Evolutionary conservation across 208 protist species (phyloP), one percentile per base, ranked within the genome.

Genomic region (Trichomonas tenax): DNA sequence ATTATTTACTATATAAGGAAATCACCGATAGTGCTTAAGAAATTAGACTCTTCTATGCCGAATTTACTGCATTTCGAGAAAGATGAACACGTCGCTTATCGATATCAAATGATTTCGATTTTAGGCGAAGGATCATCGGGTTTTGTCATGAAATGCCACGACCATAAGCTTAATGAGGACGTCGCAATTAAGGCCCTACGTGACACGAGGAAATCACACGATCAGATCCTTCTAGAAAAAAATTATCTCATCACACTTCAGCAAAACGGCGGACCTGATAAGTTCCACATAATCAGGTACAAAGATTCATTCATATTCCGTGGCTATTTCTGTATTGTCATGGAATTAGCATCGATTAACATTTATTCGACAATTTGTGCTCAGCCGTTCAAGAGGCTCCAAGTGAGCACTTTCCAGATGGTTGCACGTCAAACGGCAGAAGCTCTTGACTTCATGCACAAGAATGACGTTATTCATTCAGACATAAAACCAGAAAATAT

Each of bases 401-500:
- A 26, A 38, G 26, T 38, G 23, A 36, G 8, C 1, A 72, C 89
- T 10, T 23, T 72, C 36, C 49, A 95, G 15, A 58, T 51, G 41
- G 44, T 81, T 40, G 89, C 89, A 0, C 17, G 49, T 8, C 89
- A 95, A 95, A 81, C 49, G 26, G 49, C 36, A 31, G 49, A 95
- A 46, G 89, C 89, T 8, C 34, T 95, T 15, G 38, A 44, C 31
- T 95, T 95, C 15, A 81, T 95, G 41, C 44, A 72, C 38, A 63
- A 45, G 8, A n/a, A 81, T 3, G 11, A 10, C 11, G 95, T 97
- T 31, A 97, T 97, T 48, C 96, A 97, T 58, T 96, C 95, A 34
- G 97, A 97, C 95, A 72, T 98, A 4, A 98, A 98, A 96, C 98
- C 98, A 31, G 98, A 98, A 96, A 98, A 98, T 23, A 95, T 95